These are phyloP conservation scores for Geotrichum phurueaensis DNA, from an alignment of 1,139 yeast genomes.

Conservation along the genomic window DNA sequence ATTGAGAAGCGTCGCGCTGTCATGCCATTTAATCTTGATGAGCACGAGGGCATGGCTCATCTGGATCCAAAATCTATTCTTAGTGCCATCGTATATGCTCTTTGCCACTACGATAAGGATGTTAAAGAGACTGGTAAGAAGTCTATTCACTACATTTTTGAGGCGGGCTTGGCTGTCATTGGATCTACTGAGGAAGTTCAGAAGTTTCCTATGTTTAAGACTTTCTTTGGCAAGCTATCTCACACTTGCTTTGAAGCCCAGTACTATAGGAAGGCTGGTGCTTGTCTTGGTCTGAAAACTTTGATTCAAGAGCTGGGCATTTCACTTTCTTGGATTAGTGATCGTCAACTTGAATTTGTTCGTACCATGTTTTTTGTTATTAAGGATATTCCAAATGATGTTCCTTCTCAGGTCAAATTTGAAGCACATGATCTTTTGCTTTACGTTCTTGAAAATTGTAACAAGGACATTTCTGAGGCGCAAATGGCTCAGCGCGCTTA, in stretches of 20 bases:
- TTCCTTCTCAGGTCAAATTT: conserved; percentile 70
- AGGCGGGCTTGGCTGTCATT: conserved; percentile 59
- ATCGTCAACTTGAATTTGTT: conserved; percentile 76
- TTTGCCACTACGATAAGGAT: conserved; percentile 67
- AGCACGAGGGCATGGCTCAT: conserved; percentile 69
- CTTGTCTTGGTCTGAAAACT: conserved; percentile 73
- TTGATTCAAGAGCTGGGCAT: conserved; percentile 63
- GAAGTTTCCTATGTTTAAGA: conserved; percentile 66
- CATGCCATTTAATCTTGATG: conserved; percentile 66
- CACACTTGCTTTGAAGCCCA: conserved; percentile 90
- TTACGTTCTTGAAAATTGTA: conserved; percentile 59
- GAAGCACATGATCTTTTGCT: conserved; percentile 65
- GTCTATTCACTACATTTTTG: conserved; percentile 57
- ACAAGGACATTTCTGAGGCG: conserved; percentile 52
- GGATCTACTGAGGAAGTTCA: conserved; percentile 62
- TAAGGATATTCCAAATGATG: conserved; percentile 84
- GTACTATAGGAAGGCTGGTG: conserved; percentile 81
- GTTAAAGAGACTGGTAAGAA: conserved; percentile 68
- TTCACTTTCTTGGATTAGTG: conserved; percentile 66
- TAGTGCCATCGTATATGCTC: conserved; percentile 70
- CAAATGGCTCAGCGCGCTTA: conserved; percentile 61
- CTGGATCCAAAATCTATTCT: conserved; percentile 67
- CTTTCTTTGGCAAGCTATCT: conserved; percentile 73
- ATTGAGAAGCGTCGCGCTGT: conserved; percentile 64
- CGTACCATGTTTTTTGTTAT: conserved; percentile 84